Evolutionary conservation across 805 yeast genomes (phyloP), one percentile per base, ranked within the genome.

Genomic region (Diddensiella caesifluorescens): DNA sequence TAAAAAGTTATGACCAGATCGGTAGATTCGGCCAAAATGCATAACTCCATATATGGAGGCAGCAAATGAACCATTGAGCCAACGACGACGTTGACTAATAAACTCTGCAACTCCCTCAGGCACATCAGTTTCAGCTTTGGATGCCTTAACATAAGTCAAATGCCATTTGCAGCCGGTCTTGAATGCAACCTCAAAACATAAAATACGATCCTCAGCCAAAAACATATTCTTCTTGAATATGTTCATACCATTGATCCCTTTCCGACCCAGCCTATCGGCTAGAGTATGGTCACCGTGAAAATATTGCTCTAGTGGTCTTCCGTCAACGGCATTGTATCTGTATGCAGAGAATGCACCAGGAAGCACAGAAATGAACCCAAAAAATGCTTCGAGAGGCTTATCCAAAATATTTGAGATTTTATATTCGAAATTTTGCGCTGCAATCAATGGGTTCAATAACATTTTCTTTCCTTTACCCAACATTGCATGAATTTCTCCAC

Each of bases 331-430:
- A 15, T 70, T 64, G 49, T 66, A 77, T 33, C 84, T 55, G 55
- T 78, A 78, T 9, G 84, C 83, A 3, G 82, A 76, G 51, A 78
- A 78, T 1, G 84, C 84, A 48, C 84, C 84, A 3, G 84, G 84
- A 35, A 78, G 67, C 28, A 78, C 84, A 0, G 79, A 69, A 47
- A 78, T 78, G 51, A 75, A 78, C 7, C 84, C 84, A 56, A 78
- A 78, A 12, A 71, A 70, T 1, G 81, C 74, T 55, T 78, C 84
- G 10, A 79, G 69, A 1, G 84, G 84, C 55, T 78, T 78, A 57
- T 78, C 84, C 43, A 78, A 68, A 48, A 78, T 78, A 55, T 78
- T 78, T 41, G 83, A 78, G 53, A 79, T 77, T 54, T 78, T 78
- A 56, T 77, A 77, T 60, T 77, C 83, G 53, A 78, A 78, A 54